phyloP scores from a whole-genome alignment of 805 yeast genomes.

The Wickerhamomyces chambardii region DNA sequence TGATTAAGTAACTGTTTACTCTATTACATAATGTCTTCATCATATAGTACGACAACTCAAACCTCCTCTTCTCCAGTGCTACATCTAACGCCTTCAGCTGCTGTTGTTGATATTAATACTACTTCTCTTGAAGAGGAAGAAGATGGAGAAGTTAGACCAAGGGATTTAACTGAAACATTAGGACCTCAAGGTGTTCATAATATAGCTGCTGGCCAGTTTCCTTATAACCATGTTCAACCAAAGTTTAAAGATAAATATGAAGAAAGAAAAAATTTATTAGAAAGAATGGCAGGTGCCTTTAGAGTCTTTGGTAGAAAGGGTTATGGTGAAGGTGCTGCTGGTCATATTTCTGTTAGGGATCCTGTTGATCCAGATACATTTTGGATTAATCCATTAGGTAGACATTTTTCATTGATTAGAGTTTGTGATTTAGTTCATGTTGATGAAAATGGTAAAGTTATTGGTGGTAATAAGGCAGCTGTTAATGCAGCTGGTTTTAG shows the following conservation, averaged over 20 bases:
- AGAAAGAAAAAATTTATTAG: constrained; percentile 45
- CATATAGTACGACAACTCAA: too few relatives aligned
- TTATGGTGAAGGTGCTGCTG: constrained; percentile 71
- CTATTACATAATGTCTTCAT: too few relatives aligned
- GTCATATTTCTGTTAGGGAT: constrained; percentile 80
- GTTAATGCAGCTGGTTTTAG: constrained; percentile 65
- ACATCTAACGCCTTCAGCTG: too few relatives aligned
- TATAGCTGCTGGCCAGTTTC: constrained; percentile 39
- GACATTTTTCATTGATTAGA: constrained; percentile 54
- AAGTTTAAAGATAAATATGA: constrained; percentile 36
- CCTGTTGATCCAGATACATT: constrained; percentile 75
- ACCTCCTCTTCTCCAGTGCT: too few relatives aligned
- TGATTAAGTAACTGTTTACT: too few relatives aligned
- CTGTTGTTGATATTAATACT: too few relatives aligned
- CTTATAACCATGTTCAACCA: constrained; percentile 38
- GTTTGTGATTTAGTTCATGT: constrained; percentile 58
- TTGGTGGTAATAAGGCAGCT: constrained; percentile 48
- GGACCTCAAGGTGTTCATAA: constrained; percentile 49
- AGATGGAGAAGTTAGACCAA: neutral
- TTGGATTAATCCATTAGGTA: constrained; percentile 87
- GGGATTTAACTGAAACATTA: neutral
- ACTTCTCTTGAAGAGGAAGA: too few relatives aligned
- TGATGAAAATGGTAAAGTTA: constrained; percentile 52
- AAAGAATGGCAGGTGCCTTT: constrained; percentile 84
- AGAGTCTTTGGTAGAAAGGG: constrained; percentile 76